Base-by-base conservation (phyloP, 257 asterid species). In the Fraxinus cuspidata region DNA sequence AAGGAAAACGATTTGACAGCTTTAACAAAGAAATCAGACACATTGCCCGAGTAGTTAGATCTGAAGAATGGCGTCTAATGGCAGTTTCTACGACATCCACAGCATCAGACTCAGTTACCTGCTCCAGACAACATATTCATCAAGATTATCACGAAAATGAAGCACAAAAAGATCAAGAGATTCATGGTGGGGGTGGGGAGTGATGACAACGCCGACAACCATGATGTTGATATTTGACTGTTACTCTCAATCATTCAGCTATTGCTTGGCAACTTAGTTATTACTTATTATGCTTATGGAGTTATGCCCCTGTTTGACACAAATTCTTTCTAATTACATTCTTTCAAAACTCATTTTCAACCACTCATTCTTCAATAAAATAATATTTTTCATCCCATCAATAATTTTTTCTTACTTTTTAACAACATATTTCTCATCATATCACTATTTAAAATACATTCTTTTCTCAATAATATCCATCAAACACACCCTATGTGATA, bases 91-190 rank as follows among this genome's bases (percentile, higher is more conserved):
- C 87, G 80, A 90, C 87, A 89, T 91, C 94, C 87, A 96, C 98
- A 8, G 94, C 97, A 84, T 89, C 98, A 47, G 95, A 86, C 83
- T 93, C 99, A 5, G 96, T 89, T 63, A 96, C 98, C 99, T 96
- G 94, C 75, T 84, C 78, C 85, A 85, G 47, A 32, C 63, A 81
- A 85, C 32, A 69, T 70, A 25, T 63, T 51, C 69, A 34, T 64
- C 32, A 66, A 25, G 70, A 80, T 81, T 78, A 29, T 38, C 69
- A 72, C 66, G 78, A 73, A 66, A 67, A 67, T 53, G 76, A 32
- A 56, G 69, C 72, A 74, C 67, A 31, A 77, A 23, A 63, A 63
- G 69, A 25, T 64, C 69, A 81, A 21, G 9, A 56, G 85, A 56
- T 67, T 77, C 53, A 32, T 35, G 64, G 51, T 60, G 23, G 37